A percentile compares a stretch with the other conserved stretches of the same genome.
These are phyloP conservation scores for Phytomonas francai DNA, from an alignment of 208 protist species.

Conservation along the genomic window DNA sequence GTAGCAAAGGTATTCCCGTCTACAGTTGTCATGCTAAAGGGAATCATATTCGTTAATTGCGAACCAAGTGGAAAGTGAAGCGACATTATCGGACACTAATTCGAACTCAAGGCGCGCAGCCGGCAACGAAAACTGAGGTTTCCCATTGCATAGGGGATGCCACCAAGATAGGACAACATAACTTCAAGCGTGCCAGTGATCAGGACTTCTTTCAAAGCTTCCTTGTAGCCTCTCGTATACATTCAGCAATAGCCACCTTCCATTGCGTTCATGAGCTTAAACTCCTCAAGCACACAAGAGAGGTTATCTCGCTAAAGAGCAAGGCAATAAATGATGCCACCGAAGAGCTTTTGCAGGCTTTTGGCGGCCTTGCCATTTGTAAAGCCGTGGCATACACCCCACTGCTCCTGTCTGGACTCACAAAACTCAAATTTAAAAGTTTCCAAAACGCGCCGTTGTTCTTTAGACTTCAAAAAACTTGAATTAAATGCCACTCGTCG, in stretches of 20 bases:
- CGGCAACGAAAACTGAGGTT: background rate
- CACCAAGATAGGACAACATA: background rate
- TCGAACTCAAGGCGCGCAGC: background rate
- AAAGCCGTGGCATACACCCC: background rate
- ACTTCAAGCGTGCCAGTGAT: background rate
- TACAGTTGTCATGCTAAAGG: background rate
- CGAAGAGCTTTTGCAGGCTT: background rate
- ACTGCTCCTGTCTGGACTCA: background rate
- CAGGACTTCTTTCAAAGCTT: background rate
- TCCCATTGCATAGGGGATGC: background rate
- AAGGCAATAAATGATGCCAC: background rate
- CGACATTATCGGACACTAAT: background rate
- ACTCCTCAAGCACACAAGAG: slow-evolving; percentile 4
- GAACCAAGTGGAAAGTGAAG: background rate
- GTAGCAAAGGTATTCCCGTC: background rate
- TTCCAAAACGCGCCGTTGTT: background rate
- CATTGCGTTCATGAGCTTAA: slow-evolving; percentile 11
- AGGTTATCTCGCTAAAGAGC: background rate
- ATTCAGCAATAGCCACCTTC: background rate
- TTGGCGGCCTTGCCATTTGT: background rate
- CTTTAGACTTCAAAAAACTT: background rate
- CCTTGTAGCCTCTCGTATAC: background rate
- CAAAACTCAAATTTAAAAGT: background rate
- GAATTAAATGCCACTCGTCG: background rate
- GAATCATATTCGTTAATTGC: background rate